A percentile compares a stretch with the other conserved stretches of the same genome.
Conservation (phyloP, 2,329 filamentous ascomycete genomes). For the Botryotinia globosa region DNA sequence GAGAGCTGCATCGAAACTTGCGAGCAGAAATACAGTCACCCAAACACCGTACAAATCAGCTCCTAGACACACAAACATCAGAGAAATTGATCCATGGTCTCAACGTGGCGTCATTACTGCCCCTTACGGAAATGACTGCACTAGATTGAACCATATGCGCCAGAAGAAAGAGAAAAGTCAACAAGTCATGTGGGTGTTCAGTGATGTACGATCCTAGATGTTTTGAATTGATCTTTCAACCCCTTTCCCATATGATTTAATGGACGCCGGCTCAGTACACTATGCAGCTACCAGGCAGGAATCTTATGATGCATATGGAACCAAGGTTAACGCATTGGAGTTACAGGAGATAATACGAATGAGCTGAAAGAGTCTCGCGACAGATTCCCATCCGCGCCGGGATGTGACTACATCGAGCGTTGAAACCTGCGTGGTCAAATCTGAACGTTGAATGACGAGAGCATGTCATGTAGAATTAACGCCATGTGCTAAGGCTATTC, state of each 20-base stretch:
- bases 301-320: neutral
- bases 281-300: neutral
- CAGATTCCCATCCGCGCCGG: neutral
- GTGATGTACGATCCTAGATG: neutral
- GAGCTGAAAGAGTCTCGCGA: neutral
- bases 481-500: neutral
- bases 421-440: neutral
- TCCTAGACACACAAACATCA: slow-evolving; percentile 16
- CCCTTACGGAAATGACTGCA: neutral
- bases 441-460: neutral
- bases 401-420: neutral
- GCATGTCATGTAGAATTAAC: neutral
- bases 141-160: neutral
- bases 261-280: neutral
- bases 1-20: slow-evolving; percentile 54
- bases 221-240: neutral
- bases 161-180: neutral
- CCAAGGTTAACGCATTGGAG: neutral
- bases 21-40: slow-evolving; percentile 48
- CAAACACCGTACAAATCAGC: slow-evolving; percentile 43
- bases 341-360: neutral
- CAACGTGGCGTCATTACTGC: neutral
- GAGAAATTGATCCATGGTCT: neutral
- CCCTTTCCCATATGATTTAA: neutral
- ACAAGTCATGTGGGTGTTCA: neutral